Evolutionary conservation across 345 rosid genomes (phyloP).

Genomic region (Euphorbia lathyris): DNA sequence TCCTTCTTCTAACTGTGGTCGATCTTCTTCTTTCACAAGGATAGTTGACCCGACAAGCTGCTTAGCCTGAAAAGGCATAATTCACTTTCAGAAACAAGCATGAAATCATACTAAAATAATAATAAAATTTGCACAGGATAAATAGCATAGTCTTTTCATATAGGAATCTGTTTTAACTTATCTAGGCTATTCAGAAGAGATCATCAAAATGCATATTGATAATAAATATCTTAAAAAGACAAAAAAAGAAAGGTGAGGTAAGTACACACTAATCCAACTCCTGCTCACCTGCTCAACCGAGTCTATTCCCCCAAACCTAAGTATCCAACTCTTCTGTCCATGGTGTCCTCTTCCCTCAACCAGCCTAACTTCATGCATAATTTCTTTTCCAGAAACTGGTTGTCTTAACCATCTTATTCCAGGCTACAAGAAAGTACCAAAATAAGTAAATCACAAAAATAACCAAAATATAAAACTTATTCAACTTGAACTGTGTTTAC

Average conservation of each 20-base stretch:
- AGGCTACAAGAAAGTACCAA: conserved; percentile 39
- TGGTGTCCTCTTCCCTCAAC: conserved; percentile 77
- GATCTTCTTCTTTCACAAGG: conserved; percentile 69
- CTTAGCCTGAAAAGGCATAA: conserved; percentile 53
- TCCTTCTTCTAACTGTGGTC: conserved; percentile 72
- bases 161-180: not conserved
- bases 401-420: conserved; percentile 89
- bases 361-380: conserved; percentile 65
- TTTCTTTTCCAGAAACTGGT: conserved; percentile 55
- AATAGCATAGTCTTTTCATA: not conserved
- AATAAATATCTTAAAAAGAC: not conserved
- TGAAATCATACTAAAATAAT: not conserved
- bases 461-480: not conserved
- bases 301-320: conserved; percentile 64
- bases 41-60: conserved; percentile 81
- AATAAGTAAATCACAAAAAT: not conserved
- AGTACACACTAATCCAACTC: not conserved
- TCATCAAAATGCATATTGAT: not conserved
- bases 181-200: not conserved
- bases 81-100: conserved; percentile 1
- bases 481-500: not conserved
- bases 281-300: conserved; percentile 61
- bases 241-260: not conserved
- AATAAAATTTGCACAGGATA: conserved; percentile 6
- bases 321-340: conserved; percentile 81